phyloP scores from a whole-genome alignment of 1,284 basidiomycete genomes.

The Microbotryum scabiosae region DNA sequence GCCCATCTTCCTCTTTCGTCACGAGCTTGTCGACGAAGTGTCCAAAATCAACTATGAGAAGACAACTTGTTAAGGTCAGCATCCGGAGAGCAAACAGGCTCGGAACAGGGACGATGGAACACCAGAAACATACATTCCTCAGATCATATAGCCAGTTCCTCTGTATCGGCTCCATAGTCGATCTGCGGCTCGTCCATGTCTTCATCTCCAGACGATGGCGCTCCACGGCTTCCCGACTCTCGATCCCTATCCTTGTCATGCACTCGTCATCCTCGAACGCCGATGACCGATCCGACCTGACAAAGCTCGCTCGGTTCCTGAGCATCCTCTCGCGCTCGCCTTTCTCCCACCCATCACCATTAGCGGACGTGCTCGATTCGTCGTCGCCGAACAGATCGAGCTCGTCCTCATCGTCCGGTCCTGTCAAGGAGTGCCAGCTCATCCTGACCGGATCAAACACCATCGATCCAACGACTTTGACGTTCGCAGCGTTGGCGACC shows the following conservation, averaged over 20 bases:
- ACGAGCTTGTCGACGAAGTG: background rate
- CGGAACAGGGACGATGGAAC: background rate
- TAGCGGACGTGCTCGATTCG: constrained; percentile 7
- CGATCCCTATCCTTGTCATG: constrained; percentile 64
- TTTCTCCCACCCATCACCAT: constrained; percentile 52
- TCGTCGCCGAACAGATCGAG: constrained; percentile 77
- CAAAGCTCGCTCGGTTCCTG: constrained; percentile 48
- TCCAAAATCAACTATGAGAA: constrained; percentile 11
- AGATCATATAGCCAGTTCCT: constrained; percentile 18
- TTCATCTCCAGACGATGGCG: constrained; percentile 72
- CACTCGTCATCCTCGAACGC: constrained; percentile 11
- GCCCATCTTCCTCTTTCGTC: too few species aligned
- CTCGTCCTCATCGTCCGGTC: constrained; percentile 79
- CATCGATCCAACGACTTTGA: constrained; percentile 82
- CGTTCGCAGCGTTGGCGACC: constrained; percentile 40
- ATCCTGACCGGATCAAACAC: constrained; percentile 86
- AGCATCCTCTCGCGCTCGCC: constrained; percentile 66
- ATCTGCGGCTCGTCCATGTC: constrained; percentile 50
- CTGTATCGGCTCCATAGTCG: background rate
- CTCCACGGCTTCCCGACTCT: constrained; percentile 64
- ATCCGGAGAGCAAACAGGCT: background rate
- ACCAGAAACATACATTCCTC: constrained; percentile 5
- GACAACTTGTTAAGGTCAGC: background rate
- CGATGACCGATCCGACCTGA: constrained; percentile 39
- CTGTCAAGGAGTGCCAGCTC: constrained; percentile 75